A percentile compares a stretch with the other conserved stretches of the same genome.
phyloP scores from a whole-genome alignment of 73 alveolate species.

The Paramecium sonneborni region DNA sequence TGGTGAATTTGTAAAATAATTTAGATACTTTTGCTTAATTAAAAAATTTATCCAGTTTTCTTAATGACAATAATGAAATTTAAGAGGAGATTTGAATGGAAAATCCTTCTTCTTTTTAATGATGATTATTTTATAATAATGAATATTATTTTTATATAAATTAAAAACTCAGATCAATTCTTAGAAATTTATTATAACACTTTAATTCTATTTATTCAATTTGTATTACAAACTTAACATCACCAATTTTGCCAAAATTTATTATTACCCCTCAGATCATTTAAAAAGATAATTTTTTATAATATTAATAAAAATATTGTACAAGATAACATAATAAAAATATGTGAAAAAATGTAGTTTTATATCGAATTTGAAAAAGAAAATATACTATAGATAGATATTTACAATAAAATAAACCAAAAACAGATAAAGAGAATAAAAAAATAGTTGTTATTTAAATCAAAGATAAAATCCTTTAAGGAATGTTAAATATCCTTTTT shows the following conservation, averaged over 20 bases:
- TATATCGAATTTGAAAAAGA: too few relatives aligned
- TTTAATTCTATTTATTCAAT: too few relatives aligned
- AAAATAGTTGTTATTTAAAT: not conserved
- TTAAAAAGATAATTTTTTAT: too few relatives aligned
- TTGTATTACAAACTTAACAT: too few relatives aligned
- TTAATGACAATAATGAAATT: not conserved
- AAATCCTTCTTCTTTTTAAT: not conserved
- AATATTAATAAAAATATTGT: too few relatives aligned
- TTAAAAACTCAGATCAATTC: not conserved
- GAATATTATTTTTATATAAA: not conserved
- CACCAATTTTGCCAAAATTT: too few relatives aligned
- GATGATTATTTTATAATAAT: not conserved
- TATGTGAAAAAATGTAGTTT: too few relatives aligned
- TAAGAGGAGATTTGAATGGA: not conserved
- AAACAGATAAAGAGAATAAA: not conserved
- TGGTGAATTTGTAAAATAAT: not conserved
- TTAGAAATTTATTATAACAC: not conserved
- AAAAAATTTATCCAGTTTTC: not conserved
- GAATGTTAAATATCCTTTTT: too few relatives aligned
- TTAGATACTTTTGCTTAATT: slow-evolving; percentile 2
- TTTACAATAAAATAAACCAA: not conserved
- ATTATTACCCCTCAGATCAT: too few relatives aligned
- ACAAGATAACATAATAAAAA: too few relatives aligned
- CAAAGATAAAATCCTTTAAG: not conserved
- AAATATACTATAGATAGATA: too few relatives aligned